phyloP scores from a whole-genome alignment of 106 monocot species.

The Allium fistulosum region DNA sequence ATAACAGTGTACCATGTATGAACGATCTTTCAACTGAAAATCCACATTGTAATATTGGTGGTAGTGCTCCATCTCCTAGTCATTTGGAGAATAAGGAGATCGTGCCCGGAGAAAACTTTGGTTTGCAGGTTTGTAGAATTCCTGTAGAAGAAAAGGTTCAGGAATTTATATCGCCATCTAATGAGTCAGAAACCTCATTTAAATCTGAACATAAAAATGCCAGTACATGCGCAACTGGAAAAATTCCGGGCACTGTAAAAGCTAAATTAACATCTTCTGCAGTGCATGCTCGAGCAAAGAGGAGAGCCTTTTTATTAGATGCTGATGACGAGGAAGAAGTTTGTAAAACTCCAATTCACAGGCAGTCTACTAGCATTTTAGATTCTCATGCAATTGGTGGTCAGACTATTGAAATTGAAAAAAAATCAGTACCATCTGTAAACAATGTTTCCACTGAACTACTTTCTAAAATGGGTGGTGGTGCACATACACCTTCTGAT shows the following conservation, averaged over 20 bases:
- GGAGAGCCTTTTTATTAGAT: constrained; percentile 54
- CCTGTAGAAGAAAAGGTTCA: too few species aligned
- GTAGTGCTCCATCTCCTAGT: constrained; percentile 11
- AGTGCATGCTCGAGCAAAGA: constrained; percentile 15
- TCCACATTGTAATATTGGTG: constrained; percentile 11
- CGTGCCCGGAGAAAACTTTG: constrained; percentile 11
- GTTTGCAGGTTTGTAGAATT: background rate
- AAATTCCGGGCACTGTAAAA: background rate
- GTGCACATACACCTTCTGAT: too few species aligned
- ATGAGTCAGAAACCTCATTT: too few species aligned
- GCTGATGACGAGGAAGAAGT: constrained; percentile 34
- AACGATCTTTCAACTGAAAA: background rate
- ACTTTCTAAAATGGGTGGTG: constrained; percentile 19
- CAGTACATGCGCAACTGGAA: constrained; percentile 1
- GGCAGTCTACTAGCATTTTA: constrained; percentile 14
- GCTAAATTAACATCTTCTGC: constrained; percentile 8
- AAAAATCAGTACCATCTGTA: constrained; percentile 8
- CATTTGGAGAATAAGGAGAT: constrained; percentile 17
- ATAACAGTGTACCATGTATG: too few species aligned
- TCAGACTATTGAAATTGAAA: constrained; percentile 8
- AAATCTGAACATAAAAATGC: too few species aligned
- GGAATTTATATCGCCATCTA: too few species aligned
- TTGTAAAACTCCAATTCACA: constrained; percentile 56
- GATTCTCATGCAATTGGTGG: constrained; percentile 10
- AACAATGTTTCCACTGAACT: constrained; percentile 16